Conservation (phyloP, 768 basidiomycete species). For the Boletus vermiculosoides region DNA sequence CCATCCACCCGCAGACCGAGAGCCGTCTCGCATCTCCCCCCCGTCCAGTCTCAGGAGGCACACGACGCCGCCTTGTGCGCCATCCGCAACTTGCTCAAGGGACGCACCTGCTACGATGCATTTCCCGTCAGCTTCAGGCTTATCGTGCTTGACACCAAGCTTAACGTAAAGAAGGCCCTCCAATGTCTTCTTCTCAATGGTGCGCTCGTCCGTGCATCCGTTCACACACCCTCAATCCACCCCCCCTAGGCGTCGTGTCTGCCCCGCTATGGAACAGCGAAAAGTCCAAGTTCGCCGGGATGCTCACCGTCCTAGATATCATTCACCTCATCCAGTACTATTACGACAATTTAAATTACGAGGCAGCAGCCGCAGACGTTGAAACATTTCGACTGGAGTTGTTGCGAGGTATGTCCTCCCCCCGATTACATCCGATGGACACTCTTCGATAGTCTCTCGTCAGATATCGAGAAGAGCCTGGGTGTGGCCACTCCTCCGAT, state of each 20-base stretch:
- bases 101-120: slow-evolving; percentile 90
- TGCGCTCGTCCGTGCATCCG: slow-evolving; percentile 23
- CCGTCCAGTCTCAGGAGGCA: slow-evolving; percentile 50
- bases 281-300: slow-evolving; percentile 88
- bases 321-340: slow-evolving; percentile 99
- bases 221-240: neutral
- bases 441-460: slow-evolving; percentile 4
- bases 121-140: slow-evolving; percentile 96
- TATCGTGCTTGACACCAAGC: slow-evolving; percentile 93
- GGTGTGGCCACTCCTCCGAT: slow-evolving; percentile 92
- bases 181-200: slow-evolving; percentile 85
- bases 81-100: slow-evolving; percentile 81
- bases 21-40: slow-evolving; percentile 58
- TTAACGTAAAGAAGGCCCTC: slow-evolving; percentile 94
- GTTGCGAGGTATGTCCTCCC: slow-evolving; percentile 65
- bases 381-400: slow-evolving; percentile 89
- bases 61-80: slow-evolving; percentile 66
- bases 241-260: slow-evolving; percentile 82
- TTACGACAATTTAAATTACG: slow-evolving; percentile 79
- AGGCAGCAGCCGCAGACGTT: slow-evolving; percentile 85
- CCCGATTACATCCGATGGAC: slow-evolving; percentile 11
- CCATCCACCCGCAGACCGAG: slow-evolving; percentile 56
- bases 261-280: slow-evolving; percentile 98
- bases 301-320: slow-evolving; percentile 99
- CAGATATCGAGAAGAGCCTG: slow-evolving; percentile 92